A percentile compares a stretch with the other conserved stretches of the same genome.
phyloP scores from a whole-genome alignment of 805 yeast species.

The Candida oleophila region DNA sequence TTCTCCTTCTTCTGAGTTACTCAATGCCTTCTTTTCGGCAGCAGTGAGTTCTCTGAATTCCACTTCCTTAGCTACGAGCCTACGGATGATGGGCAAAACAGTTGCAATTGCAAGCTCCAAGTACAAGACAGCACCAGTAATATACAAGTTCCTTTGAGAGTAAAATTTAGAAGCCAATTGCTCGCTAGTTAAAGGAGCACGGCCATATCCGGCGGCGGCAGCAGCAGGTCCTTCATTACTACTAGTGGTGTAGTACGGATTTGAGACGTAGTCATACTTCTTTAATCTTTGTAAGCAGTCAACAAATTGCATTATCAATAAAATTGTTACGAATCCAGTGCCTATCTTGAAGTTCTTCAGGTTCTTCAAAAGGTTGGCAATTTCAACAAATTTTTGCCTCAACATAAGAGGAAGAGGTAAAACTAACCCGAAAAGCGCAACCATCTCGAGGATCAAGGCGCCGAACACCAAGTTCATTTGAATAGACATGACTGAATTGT shows the following conservation, averaged over 20 bases:
- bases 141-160: conserved; percentile 61
- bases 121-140: conserved; percentile 62
- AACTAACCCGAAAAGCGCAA: conserved; percentile 43
- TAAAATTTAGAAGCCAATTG: conserved; percentile 60
- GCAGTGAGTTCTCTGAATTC: conserved; percentile 23
- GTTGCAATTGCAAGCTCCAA: conserved; percentile 54
- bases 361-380: conserved; percentile 31
- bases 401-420: conserved; percentile 54
- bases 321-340: conserved; percentile 34
- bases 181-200: conserved; percentile 40
- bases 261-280: conserved; percentile 17
- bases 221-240: conserved; percentile 4
- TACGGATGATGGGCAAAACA: conserved; percentile 50
- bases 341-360: conserved; percentile 47
- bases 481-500: conserved; percentile 45
- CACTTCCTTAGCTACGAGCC: conserved; percentile 47
- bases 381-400: conserved; percentile 42
- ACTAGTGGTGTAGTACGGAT: conserved; percentile 19
- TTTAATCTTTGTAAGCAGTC: conserved; percentile 52
- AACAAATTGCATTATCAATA: conserved; percentile 50
- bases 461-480: conserved; percentile 49
- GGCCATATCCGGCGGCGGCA: conserved; percentile 10
- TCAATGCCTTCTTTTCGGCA: conserved; percentile 6
- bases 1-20: conserved; percentile 21
- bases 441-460: conserved; percentile 53